Conservation (phyloP, 768 basidiomycete species). For the Pisolithus microcarpus region DNA sequence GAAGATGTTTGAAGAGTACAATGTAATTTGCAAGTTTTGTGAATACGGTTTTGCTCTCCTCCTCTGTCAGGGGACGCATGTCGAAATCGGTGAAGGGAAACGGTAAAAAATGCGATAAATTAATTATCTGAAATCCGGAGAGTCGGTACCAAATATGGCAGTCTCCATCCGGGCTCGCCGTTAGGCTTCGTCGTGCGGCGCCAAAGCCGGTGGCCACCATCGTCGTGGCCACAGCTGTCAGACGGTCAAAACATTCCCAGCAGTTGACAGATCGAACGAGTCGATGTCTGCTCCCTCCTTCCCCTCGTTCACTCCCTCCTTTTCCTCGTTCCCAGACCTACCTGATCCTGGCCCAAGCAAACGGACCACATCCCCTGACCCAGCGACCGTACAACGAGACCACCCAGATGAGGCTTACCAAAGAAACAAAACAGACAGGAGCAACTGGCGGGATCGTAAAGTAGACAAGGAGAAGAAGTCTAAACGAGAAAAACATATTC, state of each 20-base stretch:
- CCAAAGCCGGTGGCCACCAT: no score
- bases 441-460: slow-evolving; percentile 16
- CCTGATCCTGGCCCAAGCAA: slow-evolving; percentile 37
- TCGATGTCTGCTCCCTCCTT: slow-evolving; percentile 50
- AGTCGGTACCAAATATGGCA: neutral
- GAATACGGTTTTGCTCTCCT: slow-evolving; percentile 94
- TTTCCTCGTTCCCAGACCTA: slow-evolving; percentile 62
- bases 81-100: slow-evolving; percentile 11
- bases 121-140: slow-evolving; percentile 6
- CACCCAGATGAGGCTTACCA: slow-evolving; percentile 8
- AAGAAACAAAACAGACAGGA: slow-evolving; percentile 13
- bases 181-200: no score
- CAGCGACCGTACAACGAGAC: slow-evolving; percentile 10
- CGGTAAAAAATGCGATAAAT: slow-evolving; percentile 10
- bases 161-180: neutral
- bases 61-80: slow-evolving; percentile 95
- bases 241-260: neutral
- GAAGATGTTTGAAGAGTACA: slow-evolving; percentile 32
- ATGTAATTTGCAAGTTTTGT: slow-evolving; percentile 97
- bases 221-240: neutral
- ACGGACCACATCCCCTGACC: slow-evolving; percentile 10
- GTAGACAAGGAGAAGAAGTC: slow-evolving; percentile 24
- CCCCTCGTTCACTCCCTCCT: slow-evolving; percentile 57
- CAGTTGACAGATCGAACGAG: slow-evolving; percentile 2
- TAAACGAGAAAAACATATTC: slow-evolving; percentile 26